Evolutionary conservation across 768 basidiomycete species (phyloP), one percentile per base, ranked within the genome.

Genomic region (Tricholoma terreum): DNA sequence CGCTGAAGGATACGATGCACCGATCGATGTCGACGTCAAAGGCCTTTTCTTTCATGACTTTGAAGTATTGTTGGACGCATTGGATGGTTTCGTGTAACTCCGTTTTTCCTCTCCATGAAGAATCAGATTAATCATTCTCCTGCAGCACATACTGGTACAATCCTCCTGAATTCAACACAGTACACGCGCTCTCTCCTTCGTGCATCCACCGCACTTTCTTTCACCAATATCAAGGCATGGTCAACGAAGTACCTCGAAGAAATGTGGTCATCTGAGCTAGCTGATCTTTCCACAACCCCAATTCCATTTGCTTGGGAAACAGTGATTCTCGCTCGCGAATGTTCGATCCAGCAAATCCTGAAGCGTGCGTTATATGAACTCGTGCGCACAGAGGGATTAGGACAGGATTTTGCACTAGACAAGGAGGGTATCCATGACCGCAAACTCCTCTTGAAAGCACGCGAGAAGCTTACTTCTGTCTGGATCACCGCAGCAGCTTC

Each of bases 311-410:
- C 74, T 1, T 65, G 65, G 1, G 69, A 70, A 50, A 72, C 65
- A 11, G 61, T 77, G 33, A 53, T 63, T 42, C 65, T 79, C 48
- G 73, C 73, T 11, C 69, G 69, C 15, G 19, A 58, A 11, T 72
- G 62, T 58, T 66, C 63, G 33, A 59, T 74, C 17, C 67, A 66
- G 22, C 24, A 49, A 6, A 63, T 76, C 5, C 67, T 71, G 15
- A 75, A 75, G 48, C 66, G 71, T 49, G 70, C 76, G 4, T 68
- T 72, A 57, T 78, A 76, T 61, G 76, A 77, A 60, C 67, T 77
- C 34, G 62, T 75, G 4, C 66, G 75, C 30, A 60, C 59, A 11
- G 50, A 63, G 8, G 64, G 57, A 12, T 71, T 73, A 53, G 71
- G 67, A 8, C 71, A 72, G 52, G 52, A 50, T 19, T 50, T 55